These are phyloP conservation scores for Podospora comata DNA, from an alignment of 495 filamentous ascomycete species.

Conservation along the genomic window DNA sequence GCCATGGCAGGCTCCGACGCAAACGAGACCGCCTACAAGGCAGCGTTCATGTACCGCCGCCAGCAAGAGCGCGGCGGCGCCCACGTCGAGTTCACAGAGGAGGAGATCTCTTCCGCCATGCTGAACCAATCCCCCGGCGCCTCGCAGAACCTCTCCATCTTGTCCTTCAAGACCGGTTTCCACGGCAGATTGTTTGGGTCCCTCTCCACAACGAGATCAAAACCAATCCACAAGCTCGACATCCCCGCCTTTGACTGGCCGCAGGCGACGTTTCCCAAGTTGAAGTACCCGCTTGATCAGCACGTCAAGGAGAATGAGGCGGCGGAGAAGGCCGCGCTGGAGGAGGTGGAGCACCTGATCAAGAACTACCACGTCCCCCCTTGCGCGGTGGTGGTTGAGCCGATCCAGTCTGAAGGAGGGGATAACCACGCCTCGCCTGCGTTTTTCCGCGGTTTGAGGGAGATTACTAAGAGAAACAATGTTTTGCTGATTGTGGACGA, in stretches of 20 bases:
- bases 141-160: constrained; percentile 73
- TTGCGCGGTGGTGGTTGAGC: constrained; percentile 86
- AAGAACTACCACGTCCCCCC: constrained; percentile 81
- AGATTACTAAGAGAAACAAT: constrained; percentile 77
- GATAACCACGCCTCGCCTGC: constrained; percentile 95
- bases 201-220: constrained; percentile 89
- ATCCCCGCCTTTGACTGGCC: constrained; percentile 99
- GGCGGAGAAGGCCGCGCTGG: constrained; percentile 81
- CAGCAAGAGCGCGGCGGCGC: constrained; percentile 82
- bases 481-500: constrained; percentile 97
- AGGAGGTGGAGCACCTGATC: constrained; percentile 85
- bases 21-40: constrained; percentile 99
- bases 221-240: constrained; percentile 97
- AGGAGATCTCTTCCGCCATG: constrained; percentile 79
- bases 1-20: constrained; percentile 94
- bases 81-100: constrained; percentile 76
- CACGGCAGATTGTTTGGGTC: constrained; percentile 93
- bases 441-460: constrained; percentile 89
- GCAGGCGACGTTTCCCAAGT: constrained; percentile 82
- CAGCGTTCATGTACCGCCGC: constrained; percentile 96
- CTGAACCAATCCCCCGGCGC: constrained; percentile 79
- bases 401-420: constrained; percentile 96
- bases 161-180: constrained; percentile 92
- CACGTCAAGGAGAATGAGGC: constrained; percentile 76
- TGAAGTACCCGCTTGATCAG: constrained; percentile 89